These are phyloP conservation scores for Lagerstroemia speciosa DNA, from an alignment of 345 rosid species.

Conservation along the genomic window DNA sequence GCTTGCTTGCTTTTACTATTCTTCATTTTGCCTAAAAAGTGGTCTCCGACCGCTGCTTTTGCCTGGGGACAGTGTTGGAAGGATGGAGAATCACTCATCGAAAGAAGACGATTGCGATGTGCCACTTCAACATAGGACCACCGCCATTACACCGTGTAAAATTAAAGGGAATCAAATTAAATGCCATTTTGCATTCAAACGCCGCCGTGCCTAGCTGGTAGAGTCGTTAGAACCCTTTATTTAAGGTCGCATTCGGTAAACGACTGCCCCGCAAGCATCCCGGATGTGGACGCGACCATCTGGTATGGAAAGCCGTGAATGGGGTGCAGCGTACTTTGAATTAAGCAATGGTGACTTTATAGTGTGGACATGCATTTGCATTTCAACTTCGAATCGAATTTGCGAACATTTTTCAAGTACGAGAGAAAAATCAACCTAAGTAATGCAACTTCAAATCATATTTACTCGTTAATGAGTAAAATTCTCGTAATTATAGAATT, in stretches of 20 bases:
- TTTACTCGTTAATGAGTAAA: too few species aligned
- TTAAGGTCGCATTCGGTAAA: neutral
- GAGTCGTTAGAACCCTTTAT: too few species aligned
- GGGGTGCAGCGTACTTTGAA: neutral
- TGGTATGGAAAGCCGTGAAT: too few species aligned
- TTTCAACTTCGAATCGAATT: too few species aligned
- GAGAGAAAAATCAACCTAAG: too few species aligned
- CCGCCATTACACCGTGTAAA: neutral
- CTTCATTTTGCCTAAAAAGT: neutral
- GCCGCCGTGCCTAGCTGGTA: neutral
- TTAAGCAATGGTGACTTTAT: neutral
- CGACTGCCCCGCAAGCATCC: too few species aligned
- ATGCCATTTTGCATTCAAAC: neutral
- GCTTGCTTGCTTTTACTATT: neutral
- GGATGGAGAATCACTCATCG: neutral
- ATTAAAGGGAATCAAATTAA: too few species aligned
- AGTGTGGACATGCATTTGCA: too few species aligned
- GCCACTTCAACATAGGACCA: constrained; percentile 1
- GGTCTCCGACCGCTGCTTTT: neutral
- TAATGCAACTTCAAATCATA: too few species aligned
- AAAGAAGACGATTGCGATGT: neutral
- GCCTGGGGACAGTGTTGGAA: neutral
- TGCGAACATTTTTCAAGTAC: too few species aligned
- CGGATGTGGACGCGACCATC: neutral
- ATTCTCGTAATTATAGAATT: too few species aligned